A percentile compares a stretch with the other conserved stretches of the same genome.
These are phyloP conservation scores for Microbotryum saponariae DNA, from an alignment of 1,284 basidiomycete genomes.

Conservation along the genomic window DNA sequence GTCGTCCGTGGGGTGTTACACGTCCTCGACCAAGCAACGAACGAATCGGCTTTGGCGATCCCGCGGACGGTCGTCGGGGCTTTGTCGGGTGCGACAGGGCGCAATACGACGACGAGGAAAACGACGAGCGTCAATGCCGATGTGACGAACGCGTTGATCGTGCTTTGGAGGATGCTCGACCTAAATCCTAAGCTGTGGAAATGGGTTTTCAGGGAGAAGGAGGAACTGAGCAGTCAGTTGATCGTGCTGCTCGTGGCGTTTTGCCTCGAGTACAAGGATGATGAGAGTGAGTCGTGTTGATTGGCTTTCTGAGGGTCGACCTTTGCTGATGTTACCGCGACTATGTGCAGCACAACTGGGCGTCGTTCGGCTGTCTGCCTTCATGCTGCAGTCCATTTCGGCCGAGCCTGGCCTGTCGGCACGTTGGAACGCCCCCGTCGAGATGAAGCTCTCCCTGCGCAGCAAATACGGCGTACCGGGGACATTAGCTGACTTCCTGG, in stretches of 20 bases:
- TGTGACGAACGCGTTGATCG: constrained; percentile 46
- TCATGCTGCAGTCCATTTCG: constrained; percentile 84
- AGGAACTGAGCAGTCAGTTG: constrained; percentile 53
- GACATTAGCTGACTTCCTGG: constrained; percentile 74
- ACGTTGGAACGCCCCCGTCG: constrained; percentile 51
- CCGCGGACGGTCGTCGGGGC: background rate
- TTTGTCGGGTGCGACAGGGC: background rate
- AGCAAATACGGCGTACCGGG: constrained; percentile 67
- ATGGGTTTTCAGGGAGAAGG: background rate
- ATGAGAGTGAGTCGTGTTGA: constrained; percentile 56
- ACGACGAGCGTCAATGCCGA: background rate
- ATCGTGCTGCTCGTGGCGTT: constrained; percentile 69
- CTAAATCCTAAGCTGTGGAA: constrained; percentile 14
- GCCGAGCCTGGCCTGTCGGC: constrained; percentile 68
- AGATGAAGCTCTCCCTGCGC: constrained; percentile 5
- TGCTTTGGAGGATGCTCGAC: constrained; percentile 85
- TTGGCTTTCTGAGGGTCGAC: constrained; percentile 19
- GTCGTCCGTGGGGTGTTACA: constrained; percentile 63
- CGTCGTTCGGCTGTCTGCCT: constrained; percentile 77
- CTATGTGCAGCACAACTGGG: constrained; percentile 67
- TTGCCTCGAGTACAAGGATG: constrained; percentile 76
- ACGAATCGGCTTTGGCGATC: background rate
- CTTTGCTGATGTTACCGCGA: constrained; percentile 28
- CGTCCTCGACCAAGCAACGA: constrained; percentile 61
- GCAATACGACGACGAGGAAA: background rate